These are phyloP conservation scores for Chlorella sp. DNA, from an alignment of 139 green algal genomes.

Conservation along the genomic window DNA sequence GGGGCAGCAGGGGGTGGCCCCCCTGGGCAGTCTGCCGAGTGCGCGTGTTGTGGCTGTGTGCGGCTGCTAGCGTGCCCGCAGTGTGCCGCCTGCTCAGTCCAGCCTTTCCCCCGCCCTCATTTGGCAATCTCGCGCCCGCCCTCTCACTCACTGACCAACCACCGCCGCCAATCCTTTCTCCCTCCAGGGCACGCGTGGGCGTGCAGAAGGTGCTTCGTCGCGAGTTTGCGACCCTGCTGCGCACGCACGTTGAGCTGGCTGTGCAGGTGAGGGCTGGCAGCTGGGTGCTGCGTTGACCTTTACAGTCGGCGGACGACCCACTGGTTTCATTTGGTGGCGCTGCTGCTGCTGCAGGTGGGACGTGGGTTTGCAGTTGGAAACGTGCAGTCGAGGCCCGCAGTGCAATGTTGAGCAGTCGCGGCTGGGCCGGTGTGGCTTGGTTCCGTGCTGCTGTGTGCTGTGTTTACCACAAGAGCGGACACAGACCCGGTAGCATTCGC, in stretches of 20 bases:
- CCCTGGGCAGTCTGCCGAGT: neutral
- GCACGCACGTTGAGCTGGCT: slow-evolving; percentile 23
- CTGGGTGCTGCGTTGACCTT: no score
- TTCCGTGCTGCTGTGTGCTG: no score
- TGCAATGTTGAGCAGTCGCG: no score
- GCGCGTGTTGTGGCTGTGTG: neutral
- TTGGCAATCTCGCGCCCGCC: neutral
- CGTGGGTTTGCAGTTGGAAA: no score
- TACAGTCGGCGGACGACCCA: no score
- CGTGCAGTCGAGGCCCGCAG: no score
- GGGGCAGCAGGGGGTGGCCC: neutral
- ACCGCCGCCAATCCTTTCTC: neutral
- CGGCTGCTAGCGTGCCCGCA: neutral
- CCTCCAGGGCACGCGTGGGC: neutral
- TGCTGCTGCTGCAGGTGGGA: no score
- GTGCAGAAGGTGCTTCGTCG: slow-evolving; percentile 17
- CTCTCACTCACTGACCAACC: neutral
- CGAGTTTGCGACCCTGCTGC: slow-evolving; percentile 11
- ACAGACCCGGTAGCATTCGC: no score
- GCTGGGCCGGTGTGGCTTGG: no score
- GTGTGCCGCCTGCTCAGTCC: neutral
- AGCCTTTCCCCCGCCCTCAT: neutral
- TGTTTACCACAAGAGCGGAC: no score
- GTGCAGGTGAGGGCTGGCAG: slow-evolving; percentile 4
- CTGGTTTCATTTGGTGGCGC: no score